phyloP scores from a whole-genome alignment of 495 filamentous ascomycete species.

The Pseudotulostoma volvatum region DNA sequence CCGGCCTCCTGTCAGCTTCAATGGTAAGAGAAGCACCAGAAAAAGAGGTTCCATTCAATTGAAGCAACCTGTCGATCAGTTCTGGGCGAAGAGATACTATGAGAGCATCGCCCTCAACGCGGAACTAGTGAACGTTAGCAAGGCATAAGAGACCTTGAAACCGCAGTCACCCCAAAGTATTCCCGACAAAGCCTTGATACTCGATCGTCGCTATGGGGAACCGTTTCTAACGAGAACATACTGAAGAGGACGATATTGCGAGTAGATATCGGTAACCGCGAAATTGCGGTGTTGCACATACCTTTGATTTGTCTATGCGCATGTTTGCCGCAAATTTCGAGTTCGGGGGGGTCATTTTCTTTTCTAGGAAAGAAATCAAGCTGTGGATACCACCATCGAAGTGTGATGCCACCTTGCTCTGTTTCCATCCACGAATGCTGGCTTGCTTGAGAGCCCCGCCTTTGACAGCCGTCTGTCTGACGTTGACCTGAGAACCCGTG shows the following conservation, averaged over 20 bases:
- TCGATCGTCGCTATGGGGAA: constrained; percentile 39
- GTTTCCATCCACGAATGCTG: constrained; percentile 51
- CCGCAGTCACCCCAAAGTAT: constrained; percentile 31
- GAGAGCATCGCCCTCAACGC: constrained; percentile 49
- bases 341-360: constrained; percentile 42
- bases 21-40: constrained; percentile 45
- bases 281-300: constrained; percentile 45
- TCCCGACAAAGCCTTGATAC: constrained; percentile 18
- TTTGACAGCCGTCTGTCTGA: constrained; percentile 16
- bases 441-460: constrained; percentile 21
- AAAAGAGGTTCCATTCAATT: constrained; percentile 46
- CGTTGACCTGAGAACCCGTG: constrained; percentile 23
- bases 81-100: constrained; percentile 50
- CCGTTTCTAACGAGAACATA: constrained; percentile 40
- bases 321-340: constrained; percentile 28
- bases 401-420: constrained; percentile 57
- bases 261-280: constrained; percentile 34
- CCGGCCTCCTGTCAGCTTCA: constrained; percentile 18
- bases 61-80: constrained; percentile 40
- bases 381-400: constrained; percentile 53
- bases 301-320: constrained; percentile 62
- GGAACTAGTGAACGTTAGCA: constrained; percentile 63
- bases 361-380: constrained; percentile 65
- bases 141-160: constrained; percentile 40
- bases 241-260: constrained; percentile 34